These are phyloP conservation scores for Heliosperma pusillum DNA, from an alignment of 148 eudicot genomes.

Conservation along the genomic window DNA sequence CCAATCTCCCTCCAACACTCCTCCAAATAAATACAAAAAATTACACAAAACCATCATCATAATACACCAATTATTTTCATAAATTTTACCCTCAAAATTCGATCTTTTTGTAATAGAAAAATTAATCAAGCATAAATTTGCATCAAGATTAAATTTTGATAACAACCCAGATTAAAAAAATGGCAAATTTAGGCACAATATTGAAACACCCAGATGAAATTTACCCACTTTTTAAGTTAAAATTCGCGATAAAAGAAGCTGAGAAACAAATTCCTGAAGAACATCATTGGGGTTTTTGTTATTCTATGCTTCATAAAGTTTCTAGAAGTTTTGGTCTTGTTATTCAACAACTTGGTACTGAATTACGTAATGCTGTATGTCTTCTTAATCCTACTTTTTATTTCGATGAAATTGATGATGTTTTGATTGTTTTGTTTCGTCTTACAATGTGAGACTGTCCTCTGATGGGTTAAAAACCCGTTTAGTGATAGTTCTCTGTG, in stretches of 20 bases:
- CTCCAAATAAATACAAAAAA: neutral
- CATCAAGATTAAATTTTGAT: conserved; percentile 6
- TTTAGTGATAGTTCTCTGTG: too few relatives aligned
- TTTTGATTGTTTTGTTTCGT: too few relatives aligned
- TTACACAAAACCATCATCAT: neutral
- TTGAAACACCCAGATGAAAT: conserved; percentile 84
- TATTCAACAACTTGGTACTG: conserved; percentile 77
- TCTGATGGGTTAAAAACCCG: too few relatives aligned
- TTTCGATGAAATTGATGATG: too few relatives aligned
- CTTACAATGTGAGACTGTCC: too few relatives aligned
- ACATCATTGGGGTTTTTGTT: conserved; percentile 92
- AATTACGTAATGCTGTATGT: conserved; percentile 88
- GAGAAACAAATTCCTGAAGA: conserved; percentile 86
- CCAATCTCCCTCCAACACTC: conserved; percentile 14
- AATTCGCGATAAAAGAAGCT: conserved; percentile 62
- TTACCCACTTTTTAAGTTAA: conserved; percentile 78
- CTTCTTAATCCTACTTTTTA: neutral
- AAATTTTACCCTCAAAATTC: neutral
- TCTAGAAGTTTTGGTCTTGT: conserved; percentile 89
- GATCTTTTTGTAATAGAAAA: too few relatives aligned
- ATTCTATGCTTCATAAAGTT: conserved; percentile 86
- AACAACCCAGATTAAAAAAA: conserved; percentile 16
- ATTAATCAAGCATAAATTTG: neutral
- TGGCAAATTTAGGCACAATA: conserved; percentile 67
- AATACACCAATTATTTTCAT: neutral